These are phyloP conservation scores for Candida ficus DNA, from an alignment of 805 yeast genomes.

Conservation along the genomic window DNA sequence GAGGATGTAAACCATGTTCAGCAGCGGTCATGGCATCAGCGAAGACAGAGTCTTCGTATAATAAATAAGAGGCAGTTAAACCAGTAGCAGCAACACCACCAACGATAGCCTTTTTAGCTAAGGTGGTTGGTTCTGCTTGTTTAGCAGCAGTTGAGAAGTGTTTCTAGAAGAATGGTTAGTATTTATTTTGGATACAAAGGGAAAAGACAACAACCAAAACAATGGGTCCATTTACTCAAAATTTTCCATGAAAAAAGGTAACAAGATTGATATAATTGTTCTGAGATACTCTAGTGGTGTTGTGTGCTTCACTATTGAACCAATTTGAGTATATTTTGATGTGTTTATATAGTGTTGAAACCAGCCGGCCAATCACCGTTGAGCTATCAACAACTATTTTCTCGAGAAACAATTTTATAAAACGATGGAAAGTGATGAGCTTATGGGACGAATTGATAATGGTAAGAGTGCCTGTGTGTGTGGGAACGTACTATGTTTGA, in stretches of 20 bases:
- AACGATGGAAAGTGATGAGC: background rate
- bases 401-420: background rate
- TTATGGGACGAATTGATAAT: background rate
- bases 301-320: no score
- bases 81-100: constrained; percentile 71
- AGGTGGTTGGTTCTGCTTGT: constrained; percentile 29
- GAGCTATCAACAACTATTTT: constrained; percentile 8
- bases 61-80: constrained; percentile 71
- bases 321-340: background rate
- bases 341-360: background rate
- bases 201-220: no score
- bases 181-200: no score
- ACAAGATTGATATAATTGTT: no score
- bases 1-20: constrained; percentile 97
- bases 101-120: constrained; percentile 45
- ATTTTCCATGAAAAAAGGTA: no score
- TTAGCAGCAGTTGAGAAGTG: constrained; percentile 31
- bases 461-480: background rate
- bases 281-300: no score
- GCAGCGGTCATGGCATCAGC: constrained; percentile 98
- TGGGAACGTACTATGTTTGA: constrained; percentile 25
- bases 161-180: constrained; percentile 21
- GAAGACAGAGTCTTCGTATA: constrained; percentile 78
- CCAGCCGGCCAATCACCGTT: constrained; percentile 8
- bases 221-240: no score